Evolutionary conservation across 1,284 basidiomycete species (phyloP).

Genomic region (Wallemia ichthyophaga): DNA sequence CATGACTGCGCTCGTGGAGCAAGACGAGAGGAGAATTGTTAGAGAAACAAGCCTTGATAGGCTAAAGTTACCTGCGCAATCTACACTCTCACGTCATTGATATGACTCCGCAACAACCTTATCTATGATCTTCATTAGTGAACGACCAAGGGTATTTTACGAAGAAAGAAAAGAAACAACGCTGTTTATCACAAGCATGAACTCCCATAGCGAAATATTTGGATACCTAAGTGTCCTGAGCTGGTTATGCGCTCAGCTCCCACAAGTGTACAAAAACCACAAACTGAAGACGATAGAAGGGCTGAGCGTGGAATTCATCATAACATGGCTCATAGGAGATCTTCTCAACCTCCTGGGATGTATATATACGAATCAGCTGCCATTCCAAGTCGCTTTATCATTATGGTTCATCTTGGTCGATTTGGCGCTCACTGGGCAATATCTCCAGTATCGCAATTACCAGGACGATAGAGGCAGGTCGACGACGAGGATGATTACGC

Average conservation of each 20-base stretch:
- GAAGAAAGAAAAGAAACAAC: no score
- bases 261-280: neutral
- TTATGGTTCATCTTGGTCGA: neutral
- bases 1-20: no score
- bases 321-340: neutral
- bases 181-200: no score
- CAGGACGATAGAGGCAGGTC: neutral
- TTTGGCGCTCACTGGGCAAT: neutral
- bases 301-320: neutral
- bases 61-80: no score
- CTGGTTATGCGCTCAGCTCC: neutral
- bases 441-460: neutral
- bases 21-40: no score
- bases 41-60: no score
- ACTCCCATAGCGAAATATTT: neutral
- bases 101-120: no score
- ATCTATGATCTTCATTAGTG: no score
- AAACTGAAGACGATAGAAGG: neutral
- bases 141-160: no score
- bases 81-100: no score
- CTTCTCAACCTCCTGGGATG: neutral
- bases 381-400: neutral
- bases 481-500: neutral
- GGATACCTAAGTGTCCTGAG: neutral
- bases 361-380: neutral